Evolutionary conservation across 228 moss, liverwort and hornwort genomes (phyloP), one percentile per base, ranked within the genome.

Genomic region (Sphagnum fallax): DNA sequence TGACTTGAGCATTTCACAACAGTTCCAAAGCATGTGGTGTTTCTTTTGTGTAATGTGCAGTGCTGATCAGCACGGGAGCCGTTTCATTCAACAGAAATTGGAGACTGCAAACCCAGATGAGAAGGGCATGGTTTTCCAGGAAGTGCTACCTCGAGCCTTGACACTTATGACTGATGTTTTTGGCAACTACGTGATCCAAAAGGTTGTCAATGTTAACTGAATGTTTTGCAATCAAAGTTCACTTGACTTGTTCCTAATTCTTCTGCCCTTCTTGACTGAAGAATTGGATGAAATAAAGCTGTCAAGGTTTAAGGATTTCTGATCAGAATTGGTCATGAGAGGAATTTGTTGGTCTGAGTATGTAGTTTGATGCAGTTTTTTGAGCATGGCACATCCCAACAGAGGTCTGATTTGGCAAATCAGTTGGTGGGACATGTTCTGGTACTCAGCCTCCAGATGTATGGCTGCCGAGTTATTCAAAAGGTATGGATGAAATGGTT

Each of bases 141-240:
- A 98, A 71, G 98, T 98, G 47, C 72, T 98, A 12, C 98, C 98
- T n/a, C 87, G 89, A 67, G 98, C 94, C 11, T 66, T 98, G 78
- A 86, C 87, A 65, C 87, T 98, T 4, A 98, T 98, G 98, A 94
- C 98, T 53, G 98, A 94, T 71, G 98, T 98, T 10, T 98, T 94
- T 52, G 94, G 98, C 62, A 98, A 98, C 52, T 98, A 98, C 50
- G 98, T 98, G 6, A 98, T 98, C 51, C 98, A 98, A 5, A 98
- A 98, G 94, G 97, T 88, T 52, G 55, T 8, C 0, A 55, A 32
- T 32, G 32, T 32, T 32, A 32, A 32, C 32, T 32, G 32, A 32
- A 32, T 32, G 32, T 32, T 32, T 32, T 32, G 32, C 2, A 32
- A 32, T 32, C 32, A 32, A 32, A 32, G 32, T 32, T 32, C 32